Percentiles rank a stretch among this genome's conserved stretches.
These are phyloP conservation scores for Colletotrichum sp. DNA, from an alignment of 2,329 filamentous ascomycete species.

Conservation along the genomic window DNA sequence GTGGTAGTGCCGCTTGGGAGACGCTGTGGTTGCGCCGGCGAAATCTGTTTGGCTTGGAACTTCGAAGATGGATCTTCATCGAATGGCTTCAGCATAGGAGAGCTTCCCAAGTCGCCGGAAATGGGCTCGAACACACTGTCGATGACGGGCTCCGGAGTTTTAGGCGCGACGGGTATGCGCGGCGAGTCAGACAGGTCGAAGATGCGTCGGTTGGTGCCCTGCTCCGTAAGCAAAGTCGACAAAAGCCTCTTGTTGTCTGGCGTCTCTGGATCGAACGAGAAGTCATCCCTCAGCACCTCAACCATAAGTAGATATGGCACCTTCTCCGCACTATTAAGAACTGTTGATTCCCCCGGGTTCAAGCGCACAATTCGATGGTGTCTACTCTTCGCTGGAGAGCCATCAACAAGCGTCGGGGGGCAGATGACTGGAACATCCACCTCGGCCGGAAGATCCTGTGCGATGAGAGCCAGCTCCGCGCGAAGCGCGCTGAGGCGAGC, in stretches of 20 bases:
- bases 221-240: constrained; percentile 60
- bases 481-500: constrained; percentile 81
- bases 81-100: constrained; percentile 67
- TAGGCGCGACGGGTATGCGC: constrained; percentile 47
- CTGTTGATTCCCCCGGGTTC: constrained; percentile 84
- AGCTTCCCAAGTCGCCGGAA: constrained; percentile 78
- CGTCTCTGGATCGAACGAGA: constrained; percentile 79
- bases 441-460: constrained; percentile 81
- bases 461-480: constrained; percentile 81
- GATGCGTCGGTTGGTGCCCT: constrained; percentile 62
- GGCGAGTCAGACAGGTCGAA: constrained; percentile 75
- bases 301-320: constrained; percentile 87
- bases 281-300: constrained; percentile 81
- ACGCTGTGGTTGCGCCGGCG: constrained; percentile 49
- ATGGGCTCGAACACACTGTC: constrained; percentile 88
- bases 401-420: constrained; percentile 75
- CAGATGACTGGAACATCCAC: constrained; percentile 85
- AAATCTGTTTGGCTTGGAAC: constrained; percentile 28
- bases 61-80: constrained; percentile 44
- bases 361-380: constrained; percentile 85
- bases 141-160: constrained; percentile 47
- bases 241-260: constrained; percentile 74
- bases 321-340: constrained; percentile 85
- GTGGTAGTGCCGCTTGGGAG: constrained; percentile 68
- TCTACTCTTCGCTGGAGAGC: constrained; percentile 74